Conservation (phyloP, 805 yeast genomes). For the Jamesozyma spencerorum region DNA sequence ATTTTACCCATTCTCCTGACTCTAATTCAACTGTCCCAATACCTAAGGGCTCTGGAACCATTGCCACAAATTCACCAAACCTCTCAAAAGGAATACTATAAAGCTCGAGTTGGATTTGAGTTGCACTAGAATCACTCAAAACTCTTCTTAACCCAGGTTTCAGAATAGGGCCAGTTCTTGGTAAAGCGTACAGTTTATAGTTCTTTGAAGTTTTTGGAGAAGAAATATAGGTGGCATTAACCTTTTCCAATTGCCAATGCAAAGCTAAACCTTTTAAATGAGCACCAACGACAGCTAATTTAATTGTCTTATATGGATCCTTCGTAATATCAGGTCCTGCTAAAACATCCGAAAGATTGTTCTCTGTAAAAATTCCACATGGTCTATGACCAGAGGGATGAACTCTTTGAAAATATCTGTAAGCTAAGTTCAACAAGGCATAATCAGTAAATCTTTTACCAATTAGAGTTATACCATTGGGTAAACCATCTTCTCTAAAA, state of each 20-base stretch:
- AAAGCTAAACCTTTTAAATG: constrained; percentile 81
- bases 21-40: constrained; percentile 85
- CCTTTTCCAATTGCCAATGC: constrained; percentile 88
- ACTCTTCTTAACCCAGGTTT: constrained; percentile 88
- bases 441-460: constrained; percentile 79
- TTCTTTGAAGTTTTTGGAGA: constrained; percentile 60
- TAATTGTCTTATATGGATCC: constrained; percentile 34
- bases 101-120: constrained; percentile 63
- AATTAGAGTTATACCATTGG: constrained; percentile 81
- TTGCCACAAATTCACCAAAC: constrained; percentile 74
- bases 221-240: constrained; percentile 60
- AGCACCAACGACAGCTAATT: constrained; percentile 93
- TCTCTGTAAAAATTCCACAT: constrained; percentile 37
- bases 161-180: constrained; percentile 67
- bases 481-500: constrained; percentile 78
- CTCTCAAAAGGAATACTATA: constrained; percentile 70
- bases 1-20: constrained; percentile 77
- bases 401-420: constrained; percentile 47
- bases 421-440: constrained; percentile 79
- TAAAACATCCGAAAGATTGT: constrained; percentile 11
- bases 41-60: constrained; percentile 93
- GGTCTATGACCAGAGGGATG: constrained; percentile 40
- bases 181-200: constrained; percentile 75
- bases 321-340: constrained; percentile 22
- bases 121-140: constrained; percentile 35